Base-by-base conservation (phyloP, 176 grass and related monocot genomes). In the Carex pumila region DNA sequence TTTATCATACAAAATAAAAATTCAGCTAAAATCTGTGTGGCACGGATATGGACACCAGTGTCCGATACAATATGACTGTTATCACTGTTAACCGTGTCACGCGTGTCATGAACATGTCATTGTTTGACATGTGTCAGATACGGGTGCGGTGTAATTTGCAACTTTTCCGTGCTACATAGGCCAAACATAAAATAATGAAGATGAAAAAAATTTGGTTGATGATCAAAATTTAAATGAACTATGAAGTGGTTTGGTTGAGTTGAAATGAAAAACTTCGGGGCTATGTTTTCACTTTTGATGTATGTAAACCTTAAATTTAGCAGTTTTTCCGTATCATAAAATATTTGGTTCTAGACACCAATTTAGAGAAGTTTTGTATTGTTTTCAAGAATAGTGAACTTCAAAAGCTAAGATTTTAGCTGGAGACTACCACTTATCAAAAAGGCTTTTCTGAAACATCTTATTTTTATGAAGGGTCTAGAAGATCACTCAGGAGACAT, bases 401-500 rank as follows among this genome's bases (percentile, higher is more conserved):
- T 78, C 56, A 78, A 77, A 29, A 31, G 50, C 11, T 8, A 77
- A 56, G 19, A 54, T 34, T 57, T 9, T 71, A 19, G 36, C 1
- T 45, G 68, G 37, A 19, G 0, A 10, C 7, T 18, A 36, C 3
- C 72, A 55, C 50, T 52, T 53, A 0, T 74, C 19, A 53, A 80
- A 60, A 34, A 41, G 12, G 12, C 14, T 30, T 57, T 62, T 81
- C 39, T 64, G 71, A 85, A 58, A 15, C 53, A 29, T 85, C 79
- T 18, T 36, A n/a, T 63, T 81, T 43, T 76, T 86, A 84, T 81
- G 52, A 83, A 98, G 96, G 96, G 96, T 60, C 91, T 98, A 84
- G 96, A 98, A 83, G 96, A 98, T 90, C 96, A 98, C 65, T 74
- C 93, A 21, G 96, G 96, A 66, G 96, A 98, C 47, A 98, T 98